Evolutionary conservation across 306 rosid genomes (phyloP), one percentile per base, ranked within the genome.

Genomic region (Hippophae gyantsensis): DNA sequence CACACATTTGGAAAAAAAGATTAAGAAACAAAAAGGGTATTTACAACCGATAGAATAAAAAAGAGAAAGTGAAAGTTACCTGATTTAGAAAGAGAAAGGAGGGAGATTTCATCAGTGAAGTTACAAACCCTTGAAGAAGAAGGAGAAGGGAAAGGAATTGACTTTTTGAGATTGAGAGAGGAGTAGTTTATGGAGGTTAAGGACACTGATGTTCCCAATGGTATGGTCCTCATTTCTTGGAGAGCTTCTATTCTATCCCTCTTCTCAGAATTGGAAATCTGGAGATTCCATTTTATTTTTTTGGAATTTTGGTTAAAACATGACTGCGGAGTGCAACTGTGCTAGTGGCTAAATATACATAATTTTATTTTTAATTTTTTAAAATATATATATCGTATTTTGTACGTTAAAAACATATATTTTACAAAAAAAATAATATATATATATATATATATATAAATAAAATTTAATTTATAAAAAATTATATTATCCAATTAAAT

Each of bases 201-300:
- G 63, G 88, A 74, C 32, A 71, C 64, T 61, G 92, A 78, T 52
- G 79, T 74, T 68, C 93, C 93, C 61, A 92, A 68, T 52, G 95
- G 75, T 42, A 92, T 58, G 51, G 96, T 79, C 93, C 82, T 79
- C 96, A 88, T 92, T 64, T 82, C 79, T 73, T 43, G 76, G 77
- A 78, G 60, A 67, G 61, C 61, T 49, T 25, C 7, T 66, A 32
- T 54, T 52, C 65, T 72, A 52, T 58, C 46, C 69, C 25, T 40
- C 43, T 47, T 63, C 64, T 49, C 48, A 45, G 51, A 72, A 53
- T 57, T 47, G 59, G 62, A 52, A 73, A 53, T 60, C 38, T 32
- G 38, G 38, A 32, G 38, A 32, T 73, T 59, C 14, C 13, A 11
- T 1, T 49, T 42, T 12, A 32, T 10, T 11, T 18, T 27, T 53